Evolutionary conservation across 352 stramenopile species (phyloP).

Genomic region (Pythium grandisporangium): DNA sequence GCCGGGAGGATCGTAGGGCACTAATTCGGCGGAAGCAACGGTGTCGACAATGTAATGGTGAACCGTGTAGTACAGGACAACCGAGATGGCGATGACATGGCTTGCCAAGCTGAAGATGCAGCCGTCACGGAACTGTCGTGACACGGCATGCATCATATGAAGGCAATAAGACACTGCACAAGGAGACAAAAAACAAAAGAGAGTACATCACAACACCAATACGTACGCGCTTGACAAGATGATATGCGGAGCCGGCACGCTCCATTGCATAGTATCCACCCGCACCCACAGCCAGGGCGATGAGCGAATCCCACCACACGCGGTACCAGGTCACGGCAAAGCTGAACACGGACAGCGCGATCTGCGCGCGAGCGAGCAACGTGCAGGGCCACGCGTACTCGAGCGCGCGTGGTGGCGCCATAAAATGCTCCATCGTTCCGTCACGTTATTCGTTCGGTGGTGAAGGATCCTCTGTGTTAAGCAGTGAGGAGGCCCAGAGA

Average conservation of each 20-base stretch:
- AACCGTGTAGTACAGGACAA: constrained; percentile 49
- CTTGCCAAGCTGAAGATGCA: constrained; percentile 38
- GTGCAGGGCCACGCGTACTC: constrained; percentile 56
- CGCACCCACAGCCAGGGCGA: constrained; percentile 31
- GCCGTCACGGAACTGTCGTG: constrained; percentile 43
- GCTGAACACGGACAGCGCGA: constrained; percentile 41
- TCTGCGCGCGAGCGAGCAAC: constrained; percentile 39
- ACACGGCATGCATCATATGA: no score
- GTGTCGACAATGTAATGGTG: constrained; percentile 47
- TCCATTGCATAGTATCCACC: constrained; percentile 37
- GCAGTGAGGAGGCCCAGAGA: no score
- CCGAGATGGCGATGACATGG: constrained; percentile 46
- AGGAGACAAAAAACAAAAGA: no score
- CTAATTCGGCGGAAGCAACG: constrained; percentile 18
- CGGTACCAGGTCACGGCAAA: constrained; percentile 75
- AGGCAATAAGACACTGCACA: no score
- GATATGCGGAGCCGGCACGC: background rate
- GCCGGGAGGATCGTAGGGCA: constrained; percentile 14
- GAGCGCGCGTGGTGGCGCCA: constrained; percentile 42
- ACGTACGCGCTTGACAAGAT: background rate
- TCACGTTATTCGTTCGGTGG: no score
- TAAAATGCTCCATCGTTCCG: no score
- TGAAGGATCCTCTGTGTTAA: no score
- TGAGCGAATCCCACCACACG: constrained; percentile 74
- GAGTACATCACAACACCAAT: background rate